Base-by-base conservation (phyloP, 805 yeast species). In the Naumovozyma baii region DNA sequence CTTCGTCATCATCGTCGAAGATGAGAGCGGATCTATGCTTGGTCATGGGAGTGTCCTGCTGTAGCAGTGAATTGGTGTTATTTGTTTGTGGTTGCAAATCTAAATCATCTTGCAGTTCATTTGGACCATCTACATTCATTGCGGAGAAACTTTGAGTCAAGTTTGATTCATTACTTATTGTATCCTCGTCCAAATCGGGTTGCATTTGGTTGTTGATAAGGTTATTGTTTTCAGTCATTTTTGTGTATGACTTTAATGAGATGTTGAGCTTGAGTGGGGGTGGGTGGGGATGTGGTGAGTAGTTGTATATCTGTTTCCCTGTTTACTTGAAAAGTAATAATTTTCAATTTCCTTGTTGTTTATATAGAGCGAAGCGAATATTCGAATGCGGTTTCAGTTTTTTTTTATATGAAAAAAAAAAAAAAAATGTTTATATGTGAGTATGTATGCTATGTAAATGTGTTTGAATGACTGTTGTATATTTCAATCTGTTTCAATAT, bases 1-100 rank as follows among this genome's bases (percentile, higher is more conserved):
- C 64, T 28, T 77, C 83, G 33, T 68, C 67, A 29, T 82, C 90
- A 33, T 68, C 68, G 28, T 82, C 90, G 31, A 84, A 69, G 13
- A 83, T 76, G 39, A 83, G 50, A 0, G 92, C 82, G 2, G 88
- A 79, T 58, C 79, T 80, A 46, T 29, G 31, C 19, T 54, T 37
- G 9, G 47, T 55, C 36, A 8, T 29, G 31, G 7, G 31, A 14
- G 10, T 7, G 26, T 22, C 9, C 10, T 22, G 26, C 10, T 22
- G 26, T 10, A 22, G 7, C 26, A 7, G 26, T 7, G 7, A n/a
- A n/a, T n/a, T n/a, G n/a, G n/a, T n/a, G n/a, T n/a, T n/a, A n/a
- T n/a, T 10, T 22, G 26, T 7, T 22, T 22, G 26, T 22, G 26
- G 26, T 22, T 7, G 7, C 26, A 22, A 22, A 7, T 22, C 25